These are phyloP conservation scores for Calocybe gambosa DNA, from an alignment of 1,284 basidiomycete species.

Conservation along the genomic window DNA sequence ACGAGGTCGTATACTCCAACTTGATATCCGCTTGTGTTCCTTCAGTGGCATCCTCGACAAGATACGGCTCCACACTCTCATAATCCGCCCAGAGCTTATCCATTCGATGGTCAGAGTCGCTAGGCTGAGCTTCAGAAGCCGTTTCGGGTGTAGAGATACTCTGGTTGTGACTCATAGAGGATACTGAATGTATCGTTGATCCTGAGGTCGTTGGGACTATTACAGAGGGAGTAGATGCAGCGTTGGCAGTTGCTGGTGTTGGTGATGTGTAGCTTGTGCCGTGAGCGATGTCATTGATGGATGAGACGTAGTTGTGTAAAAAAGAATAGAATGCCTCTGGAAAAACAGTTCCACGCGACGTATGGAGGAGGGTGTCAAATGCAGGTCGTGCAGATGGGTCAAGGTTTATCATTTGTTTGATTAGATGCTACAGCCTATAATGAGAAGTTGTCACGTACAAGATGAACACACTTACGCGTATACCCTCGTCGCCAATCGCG, in stretches of 20 bases:
- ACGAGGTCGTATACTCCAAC: conserved; percentile 41
- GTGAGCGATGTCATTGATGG: conserved; percentile 65
- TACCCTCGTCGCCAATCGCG: conserved; percentile 74
- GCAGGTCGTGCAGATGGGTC: conserved; percentile 74
- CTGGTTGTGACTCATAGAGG: conserved; percentile 24
- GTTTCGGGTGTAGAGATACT: conserved; percentile 20
- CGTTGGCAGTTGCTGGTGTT: conserved; percentile 25
- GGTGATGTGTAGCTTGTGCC: conserved; percentile 36
- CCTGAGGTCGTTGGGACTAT: conserved; percentile 24
- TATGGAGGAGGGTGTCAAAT: conserved; percentile 79
- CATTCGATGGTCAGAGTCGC: conserved; percentile 74
- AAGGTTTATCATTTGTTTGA: conserved; percentile 86
- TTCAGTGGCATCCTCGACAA: conserved; percentile 44
- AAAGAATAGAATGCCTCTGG: conserved; percentile 94
- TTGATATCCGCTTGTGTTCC: conserved; percentile 47
- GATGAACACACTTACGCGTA: conserved; percentile 54
- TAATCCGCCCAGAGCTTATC: conserved; percentile 80
- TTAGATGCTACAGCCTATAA: conserved; percentile 56
- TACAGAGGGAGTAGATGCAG: conserved; percentile 24
- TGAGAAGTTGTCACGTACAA: conserved; percentile 17
- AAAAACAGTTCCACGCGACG: conserved; percentile 75
- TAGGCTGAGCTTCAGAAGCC: conserved; percentile 47
- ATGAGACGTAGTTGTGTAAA: conserved; percentile 83
- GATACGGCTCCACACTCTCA: conserved; percentile 68
- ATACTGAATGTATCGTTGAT: conserved; percentile 19